phyloP scores from a whole-genome alignment of 2,329 filamentous ascomycete species.

The Fusarium sp. region DNA sequence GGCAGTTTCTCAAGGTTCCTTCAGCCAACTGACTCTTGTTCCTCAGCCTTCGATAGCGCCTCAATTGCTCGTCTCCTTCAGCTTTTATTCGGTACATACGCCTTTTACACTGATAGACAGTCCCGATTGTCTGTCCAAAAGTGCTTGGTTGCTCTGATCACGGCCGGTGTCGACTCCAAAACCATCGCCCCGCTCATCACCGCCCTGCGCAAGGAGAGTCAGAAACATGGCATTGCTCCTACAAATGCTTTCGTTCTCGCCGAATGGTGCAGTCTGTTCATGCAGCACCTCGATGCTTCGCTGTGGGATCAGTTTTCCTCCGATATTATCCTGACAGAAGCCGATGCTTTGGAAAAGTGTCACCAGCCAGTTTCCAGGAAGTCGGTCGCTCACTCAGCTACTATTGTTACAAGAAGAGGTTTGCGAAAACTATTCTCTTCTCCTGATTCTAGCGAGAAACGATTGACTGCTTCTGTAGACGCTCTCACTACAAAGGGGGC shows the following conservation, averaged over 20 bases:
- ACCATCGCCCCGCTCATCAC: slow-evolving; percentile 72
- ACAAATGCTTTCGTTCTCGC: slow-evolving; percentile 87
- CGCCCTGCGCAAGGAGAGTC: slow-evolving; percentile 75
- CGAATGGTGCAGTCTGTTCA: slow-evolving; percentile 86
- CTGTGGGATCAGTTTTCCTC: slow-evolving; percentile 72
- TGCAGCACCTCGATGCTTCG: slow-evolving; percentile 73
- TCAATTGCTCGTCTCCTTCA: slow-evolving; percentile 69
- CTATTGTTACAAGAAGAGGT: slow-evolving; percentile 81
- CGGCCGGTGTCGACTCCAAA: slow-evolving; percentile 63
- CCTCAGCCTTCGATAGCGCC: slow-evolving; percentile 59
- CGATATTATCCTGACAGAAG: slow-evolving; percentile 75
- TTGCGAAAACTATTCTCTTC: slow-evolving; percentile 77
- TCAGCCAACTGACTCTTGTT: slow-evolving; percentile 34
- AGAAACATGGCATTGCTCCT: slow-evolving; percentile 80
- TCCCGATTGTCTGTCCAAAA: slow-evolving; percentile 86
- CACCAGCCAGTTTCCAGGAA: slow-evolving; percentile 71
- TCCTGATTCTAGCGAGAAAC: slow-evolving; percentile 65
- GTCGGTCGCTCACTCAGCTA: slow-evolving; percentile 76
- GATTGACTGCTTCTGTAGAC: slow-evolving; percentile 71
- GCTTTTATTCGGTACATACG: slow-evolving; percentile 86
- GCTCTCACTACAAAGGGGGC: slow-evolving; percentile 75
- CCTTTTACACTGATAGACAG: slow-evolving; percentile 84
- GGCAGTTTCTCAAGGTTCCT: slow-evolving; percentile 8
- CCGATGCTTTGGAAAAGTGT: slow-evolving; percentile 81
- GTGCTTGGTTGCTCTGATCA: slow-evolving; percentile 78